Evolutionary conservation across 257 asterid genomes (phyloP).

Genomic region (Ilex asprella): DNA sequence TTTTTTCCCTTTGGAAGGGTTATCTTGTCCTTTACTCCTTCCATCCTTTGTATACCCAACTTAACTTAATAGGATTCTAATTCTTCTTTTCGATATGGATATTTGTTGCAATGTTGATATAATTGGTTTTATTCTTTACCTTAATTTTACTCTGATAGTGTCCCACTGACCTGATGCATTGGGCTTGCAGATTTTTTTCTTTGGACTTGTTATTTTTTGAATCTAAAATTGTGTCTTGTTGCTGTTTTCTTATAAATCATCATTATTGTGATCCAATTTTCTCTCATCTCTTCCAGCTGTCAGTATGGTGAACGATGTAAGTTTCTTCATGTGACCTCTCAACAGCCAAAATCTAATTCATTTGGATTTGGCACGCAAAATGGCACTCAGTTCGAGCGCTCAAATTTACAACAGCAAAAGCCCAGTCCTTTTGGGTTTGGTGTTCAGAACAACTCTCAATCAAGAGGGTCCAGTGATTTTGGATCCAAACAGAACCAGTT

Average conservation of each 20-base stretch:
- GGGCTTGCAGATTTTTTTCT: neutral
- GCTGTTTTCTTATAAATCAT: conserved; percentile 5
- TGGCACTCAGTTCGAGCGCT: conserved; percentile 34
- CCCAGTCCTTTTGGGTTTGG: conserved; percentile 84
- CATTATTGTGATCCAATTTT: conserved; percentile 15
- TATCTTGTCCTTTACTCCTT: no score
- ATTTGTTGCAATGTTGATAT: no score
- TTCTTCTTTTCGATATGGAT: no score
- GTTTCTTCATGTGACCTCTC: conserved; percentile 58
- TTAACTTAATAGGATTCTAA: no score
- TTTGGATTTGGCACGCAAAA: conserved; percentile 68
- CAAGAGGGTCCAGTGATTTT: conserved; percentile 39
- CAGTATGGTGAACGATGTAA: conserved; percentile 66
- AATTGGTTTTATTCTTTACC: no score
- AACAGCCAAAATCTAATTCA: conserved; percentile 49
- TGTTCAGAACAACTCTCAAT: conserved; percentile 45
- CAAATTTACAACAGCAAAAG: conserved; percentile 44
- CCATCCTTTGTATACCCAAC: no score
- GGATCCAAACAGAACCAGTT: conserved; percentile 53
- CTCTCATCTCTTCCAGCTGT: conserved; percentile 52
- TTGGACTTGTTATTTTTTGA: neutral
- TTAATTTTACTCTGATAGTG: no score
- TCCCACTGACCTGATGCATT: no score
- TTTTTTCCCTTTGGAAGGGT: no score
- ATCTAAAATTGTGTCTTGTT: conserved; percentile 1